Evolutionary conservation across 148 eudicot genomes (phyloP).

Genomic region (Tetragonia tetragonoides): DNA sequence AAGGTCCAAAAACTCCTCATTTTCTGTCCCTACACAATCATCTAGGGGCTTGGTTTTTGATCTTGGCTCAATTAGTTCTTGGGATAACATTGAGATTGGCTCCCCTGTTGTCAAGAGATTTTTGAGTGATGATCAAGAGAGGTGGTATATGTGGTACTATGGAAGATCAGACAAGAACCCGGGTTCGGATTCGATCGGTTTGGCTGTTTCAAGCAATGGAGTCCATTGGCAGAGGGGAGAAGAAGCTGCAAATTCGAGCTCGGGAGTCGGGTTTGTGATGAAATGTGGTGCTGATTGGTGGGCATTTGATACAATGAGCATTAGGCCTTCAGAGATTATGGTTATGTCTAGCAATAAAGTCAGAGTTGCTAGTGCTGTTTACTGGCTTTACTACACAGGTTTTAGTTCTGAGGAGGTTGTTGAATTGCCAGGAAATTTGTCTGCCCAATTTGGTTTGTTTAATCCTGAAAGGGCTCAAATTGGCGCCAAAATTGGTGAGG

Average conservation of each 20-base stretch:
- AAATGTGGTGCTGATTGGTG: conserved; percentile 73
- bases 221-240: conserved; percentile 76
- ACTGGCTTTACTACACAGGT: conserved; percentile 92
- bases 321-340: conserved; percentile 67
- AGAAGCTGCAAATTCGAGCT: conserved; percentile 35
- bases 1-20: conserved; percentile 25
- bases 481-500: not conserved
- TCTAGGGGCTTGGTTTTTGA: conserved; percentile 69
- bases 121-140: conserved; percentile 77
- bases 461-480: conserved; percentile 8
- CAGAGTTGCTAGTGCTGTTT: conserved; percentile 54
- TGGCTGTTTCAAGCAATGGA: conserved; percentile 86
- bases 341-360: conserved; percentile 77
- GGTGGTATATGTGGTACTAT: conserved; percentile 92
- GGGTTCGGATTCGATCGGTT: conserved; percentile 47
- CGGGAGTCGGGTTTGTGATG: conserved; percentile 64
- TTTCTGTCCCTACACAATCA: conserved; percentile 32
- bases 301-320: conserved; percentile 71
- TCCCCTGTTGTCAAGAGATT: conserved; percentile 85
- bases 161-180: conserved; percentile 43
- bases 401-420: conserved; percentile 51
- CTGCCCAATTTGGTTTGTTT: conserved; percentile 16
- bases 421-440: conserved; percentile 28
- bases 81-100: conserved; percentile 73
- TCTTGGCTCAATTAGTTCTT: conserved; percentile 51